Conservation (phyloP, 208 protist genomes). For the Entamoeba invadens region DNA sequence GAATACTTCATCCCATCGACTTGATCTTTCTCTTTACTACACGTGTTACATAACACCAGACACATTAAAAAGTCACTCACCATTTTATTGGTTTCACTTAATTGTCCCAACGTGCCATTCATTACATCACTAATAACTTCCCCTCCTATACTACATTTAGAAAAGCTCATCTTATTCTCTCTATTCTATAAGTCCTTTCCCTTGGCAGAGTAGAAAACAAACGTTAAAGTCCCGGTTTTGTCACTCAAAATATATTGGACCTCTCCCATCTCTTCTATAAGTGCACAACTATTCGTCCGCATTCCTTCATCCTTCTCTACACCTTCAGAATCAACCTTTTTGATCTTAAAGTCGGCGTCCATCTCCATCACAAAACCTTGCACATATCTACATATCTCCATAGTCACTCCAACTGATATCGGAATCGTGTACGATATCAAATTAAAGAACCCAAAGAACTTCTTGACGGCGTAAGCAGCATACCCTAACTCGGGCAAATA, state of each 20-base stretch:
- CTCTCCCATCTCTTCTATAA: background rate
- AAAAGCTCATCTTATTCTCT: constrained; percentile 45
- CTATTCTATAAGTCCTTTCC: background rate
- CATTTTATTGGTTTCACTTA: background rate
- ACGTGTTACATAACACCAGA: background rate
- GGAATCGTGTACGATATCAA: constrained; percentile 10
- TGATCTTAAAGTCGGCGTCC: background rate
- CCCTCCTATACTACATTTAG: background rate
- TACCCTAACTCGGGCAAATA: background rate
- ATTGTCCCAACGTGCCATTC: background rate
- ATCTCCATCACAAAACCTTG: constrained; percentile 3
- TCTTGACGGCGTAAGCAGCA: background rate
- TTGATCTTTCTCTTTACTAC: background rate
- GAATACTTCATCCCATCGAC: background rate
- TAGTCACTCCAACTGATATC: constrained; percentile 17
- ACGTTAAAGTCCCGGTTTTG: constrained; percentile 60
- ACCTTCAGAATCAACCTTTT: background rate
- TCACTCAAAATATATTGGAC: constrained; percentile 55
- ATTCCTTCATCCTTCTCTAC: background rate
- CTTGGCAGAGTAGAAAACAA: background rate
- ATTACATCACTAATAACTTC: background rate
- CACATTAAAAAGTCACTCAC: background rate
- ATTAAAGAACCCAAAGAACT: constrained; percentile 9
- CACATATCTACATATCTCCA: constrained; percentile 8
- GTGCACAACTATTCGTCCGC: background rate